Conservation (phyloP, 176 grass and related monocot genomes). For the Aegilops longissima region DNA sequence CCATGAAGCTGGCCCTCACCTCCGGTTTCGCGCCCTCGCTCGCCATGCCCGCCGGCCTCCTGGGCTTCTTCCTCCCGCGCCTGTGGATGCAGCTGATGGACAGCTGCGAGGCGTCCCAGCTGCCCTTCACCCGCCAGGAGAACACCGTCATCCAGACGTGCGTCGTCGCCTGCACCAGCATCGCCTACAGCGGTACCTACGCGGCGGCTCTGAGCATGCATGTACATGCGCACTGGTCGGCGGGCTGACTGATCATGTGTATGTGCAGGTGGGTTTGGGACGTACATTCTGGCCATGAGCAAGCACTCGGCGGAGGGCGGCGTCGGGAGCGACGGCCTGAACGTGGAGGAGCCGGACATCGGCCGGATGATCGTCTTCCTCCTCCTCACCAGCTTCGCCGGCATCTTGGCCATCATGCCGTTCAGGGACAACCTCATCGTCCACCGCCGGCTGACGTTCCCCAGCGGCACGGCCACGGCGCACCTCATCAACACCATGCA, state of each 20-base stretch:
- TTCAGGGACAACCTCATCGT: conserved; percentile 64
- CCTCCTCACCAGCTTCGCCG: conserved; percentile 51
- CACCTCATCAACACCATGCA: conserved; percentile 78
- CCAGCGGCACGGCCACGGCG: conserved; percentile 58
- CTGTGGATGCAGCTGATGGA: conserved; percentile 36
- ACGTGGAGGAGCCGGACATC: conserved; percentile 35
- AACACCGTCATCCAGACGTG: conserved; percentile 91
- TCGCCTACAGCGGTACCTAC: conserved; percentile 27
- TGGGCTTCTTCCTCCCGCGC: conserved; percentile 53
- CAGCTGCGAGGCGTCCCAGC: conserved; percentile 23
- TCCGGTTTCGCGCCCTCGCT: conserved; percentile 40
- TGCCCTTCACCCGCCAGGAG: conserved; percentile 87
- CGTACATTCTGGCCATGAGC: conserved; percentile 41
- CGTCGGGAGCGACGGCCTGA: not conserved
- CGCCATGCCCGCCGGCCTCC: conserved; percentile 46
- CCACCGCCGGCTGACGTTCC: conserved; percentile 56
- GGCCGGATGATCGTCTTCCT: conserved; percentile 45
- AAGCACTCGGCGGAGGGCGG: not conserved
- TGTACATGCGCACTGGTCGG: not conserved
- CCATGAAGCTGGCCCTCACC: conserved; percentile 58
- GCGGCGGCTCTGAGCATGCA: not conserved
- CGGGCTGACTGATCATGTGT: not conserved
- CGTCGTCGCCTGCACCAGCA: conserved; percentile 55
- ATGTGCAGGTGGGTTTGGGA: conserved; percentile 27
- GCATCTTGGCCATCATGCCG: conserved; percentile 49